phyloP scores from a whole-genome alignment of 208 protist genomes.

The Entamoeba dispar region DNA sequence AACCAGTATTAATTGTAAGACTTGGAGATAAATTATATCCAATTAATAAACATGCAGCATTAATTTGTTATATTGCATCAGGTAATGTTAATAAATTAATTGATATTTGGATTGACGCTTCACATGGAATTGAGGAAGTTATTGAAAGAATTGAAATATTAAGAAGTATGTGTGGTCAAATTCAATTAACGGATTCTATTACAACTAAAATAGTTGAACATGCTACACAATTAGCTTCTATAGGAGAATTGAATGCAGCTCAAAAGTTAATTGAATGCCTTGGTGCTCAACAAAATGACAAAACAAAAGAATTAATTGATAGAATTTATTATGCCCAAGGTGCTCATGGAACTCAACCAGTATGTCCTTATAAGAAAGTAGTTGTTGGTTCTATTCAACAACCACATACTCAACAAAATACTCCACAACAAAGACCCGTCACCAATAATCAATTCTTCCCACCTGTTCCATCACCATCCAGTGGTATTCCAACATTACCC shows the following conservation, averaged over 20 bases:
- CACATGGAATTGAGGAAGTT: background rate
- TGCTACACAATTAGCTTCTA: background rate
- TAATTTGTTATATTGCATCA: background rate
- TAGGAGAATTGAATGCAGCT: background rate
- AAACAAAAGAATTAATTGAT: background rate
- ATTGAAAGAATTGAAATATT: background rate
- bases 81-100: background rate
- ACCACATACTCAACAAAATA: background rate
- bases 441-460: background rate
- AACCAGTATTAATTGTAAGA: background rate
- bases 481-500: background rate
- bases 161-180: background rate
- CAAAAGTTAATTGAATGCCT: background rate
- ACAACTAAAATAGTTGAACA: background rate
- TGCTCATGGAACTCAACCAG: background rate
- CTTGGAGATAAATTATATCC: background rate
- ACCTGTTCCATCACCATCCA: background rate
- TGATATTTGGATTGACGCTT: background rate
- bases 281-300: background rate
- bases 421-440: background rate
- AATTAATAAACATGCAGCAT: background rate
- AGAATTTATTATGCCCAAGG: background rate
- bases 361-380: background rate
- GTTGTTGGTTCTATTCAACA: background rate
- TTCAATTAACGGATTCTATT: background rate